A percentile compares a stretch with the other conserved stretches of the same genome.
phyloP scores from a whole-genome alignment of 2,329 filamentous ascomycete genomes.

The Trichoderma lentiforme region DNA sequence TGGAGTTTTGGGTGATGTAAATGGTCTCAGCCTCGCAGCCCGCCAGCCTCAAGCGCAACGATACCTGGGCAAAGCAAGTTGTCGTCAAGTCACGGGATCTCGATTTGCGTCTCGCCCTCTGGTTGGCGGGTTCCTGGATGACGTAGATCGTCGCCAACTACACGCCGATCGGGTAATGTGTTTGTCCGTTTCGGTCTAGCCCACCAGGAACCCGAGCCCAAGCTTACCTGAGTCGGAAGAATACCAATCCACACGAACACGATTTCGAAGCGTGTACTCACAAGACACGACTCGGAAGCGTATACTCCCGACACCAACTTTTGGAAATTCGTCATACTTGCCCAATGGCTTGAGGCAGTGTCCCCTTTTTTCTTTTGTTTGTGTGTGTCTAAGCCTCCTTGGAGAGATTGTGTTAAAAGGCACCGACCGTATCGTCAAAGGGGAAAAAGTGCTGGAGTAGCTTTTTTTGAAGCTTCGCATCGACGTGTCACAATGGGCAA shows the following conservation, averaged over 20 bases:
- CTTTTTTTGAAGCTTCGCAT: background rate
- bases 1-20: background rate
- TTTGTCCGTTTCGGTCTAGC: conserved; percentile 15
- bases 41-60: conserved; percentile 7
- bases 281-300: conserved; percentile 7
- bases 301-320: background rate
- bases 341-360: conserved; percentile 18
- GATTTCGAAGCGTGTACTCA: background rate
- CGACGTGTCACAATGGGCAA: conserved; percentile 32
- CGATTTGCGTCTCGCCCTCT: background rate
- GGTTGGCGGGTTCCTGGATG: conserved; percentile 18
- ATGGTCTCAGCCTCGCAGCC: conserved; percentile 15
- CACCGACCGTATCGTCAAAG: background rate
- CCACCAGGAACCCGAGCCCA: background rate
- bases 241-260: background rate
- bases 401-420: background rate
- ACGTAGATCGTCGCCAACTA: background rate
- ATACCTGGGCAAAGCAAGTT: background rate
- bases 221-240: background rate
- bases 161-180: conserved; percentile 15
- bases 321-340: background rate
- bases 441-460: background rate
- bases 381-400: background rate
- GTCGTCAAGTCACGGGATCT: conserved; percentile 15
- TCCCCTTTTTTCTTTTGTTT: background rate